Percentiles rank a stretch among this genome's conserved stretches.
Conservation (phyloP, 2,329 filamentous ascomycete genomes). For the Colletotrichum sansevieriae region DNA sequence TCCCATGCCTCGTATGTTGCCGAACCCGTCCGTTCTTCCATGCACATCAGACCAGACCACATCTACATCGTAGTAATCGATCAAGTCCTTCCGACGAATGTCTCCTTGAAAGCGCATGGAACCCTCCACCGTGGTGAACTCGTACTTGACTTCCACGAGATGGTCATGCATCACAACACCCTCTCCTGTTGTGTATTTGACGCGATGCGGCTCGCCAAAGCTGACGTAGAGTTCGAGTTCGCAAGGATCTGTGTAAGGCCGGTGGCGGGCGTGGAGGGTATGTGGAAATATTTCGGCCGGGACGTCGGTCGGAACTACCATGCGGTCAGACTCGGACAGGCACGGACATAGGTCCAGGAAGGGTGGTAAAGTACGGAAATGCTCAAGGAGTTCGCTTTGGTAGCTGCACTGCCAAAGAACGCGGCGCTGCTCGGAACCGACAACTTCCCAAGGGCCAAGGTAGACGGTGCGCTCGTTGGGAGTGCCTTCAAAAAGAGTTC, state of each 20-base stretch:
- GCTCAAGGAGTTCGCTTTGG: conserved; percentile 64
- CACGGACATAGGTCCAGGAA: background rate
- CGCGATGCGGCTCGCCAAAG: conserved; percentile 61
- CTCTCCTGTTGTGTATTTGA: conserved; percentile 62
- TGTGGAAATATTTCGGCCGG: conserved; percentile 61
- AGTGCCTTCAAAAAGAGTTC: conserved; percentile 65
- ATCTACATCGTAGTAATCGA: conserved; percentile 66
- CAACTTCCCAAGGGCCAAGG: conserved; percentile 66
- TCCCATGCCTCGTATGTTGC: conserved; percentile 63
- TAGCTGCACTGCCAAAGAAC: conserved; percentile 68
- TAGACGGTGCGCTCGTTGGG: conserved; percentile 63
- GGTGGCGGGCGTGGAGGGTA: conserved; percentile 64
- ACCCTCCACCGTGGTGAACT: conserved; percentile 62
- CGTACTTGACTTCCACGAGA: conserved; percentile 62
- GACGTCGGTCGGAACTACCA: conserved; percentile 59
- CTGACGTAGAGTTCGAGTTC: conserved; percentile 64
- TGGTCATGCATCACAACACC: conserved; percentile 63
- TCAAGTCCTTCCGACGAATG: conserved; percentile 59
- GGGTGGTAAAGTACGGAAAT: conserved; percentile 57
- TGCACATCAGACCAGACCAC: conserved; percentile 66
- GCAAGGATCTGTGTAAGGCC: conserved; percentile 62
- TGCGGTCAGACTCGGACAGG: conserved; percentile 27
- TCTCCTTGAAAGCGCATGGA: conserved; percentile 65
- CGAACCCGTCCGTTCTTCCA: conserved; percentile 62
- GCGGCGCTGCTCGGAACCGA: conserved; percentile 61